phyloP scores from a whole-genome alignment of 1,284 basidiomycete species.

The Ustilago cynodontis region DNA sequence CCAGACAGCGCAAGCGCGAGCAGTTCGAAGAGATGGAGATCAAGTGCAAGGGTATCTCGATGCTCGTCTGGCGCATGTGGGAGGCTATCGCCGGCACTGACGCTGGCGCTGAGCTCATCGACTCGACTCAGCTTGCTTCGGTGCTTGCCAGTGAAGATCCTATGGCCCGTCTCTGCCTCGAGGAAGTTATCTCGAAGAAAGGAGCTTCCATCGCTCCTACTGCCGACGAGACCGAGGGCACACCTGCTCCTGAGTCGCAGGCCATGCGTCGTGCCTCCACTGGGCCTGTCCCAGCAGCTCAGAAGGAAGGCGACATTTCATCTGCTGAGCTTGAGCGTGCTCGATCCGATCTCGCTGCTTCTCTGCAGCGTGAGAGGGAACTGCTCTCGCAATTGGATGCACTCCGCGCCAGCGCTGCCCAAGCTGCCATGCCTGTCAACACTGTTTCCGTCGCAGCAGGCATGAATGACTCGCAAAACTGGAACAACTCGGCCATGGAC shows the following conservation, averaged over 20 bases:
- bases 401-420: slow-evolving; percentile 22
- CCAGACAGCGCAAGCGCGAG: slow-evolving; percentile 87
- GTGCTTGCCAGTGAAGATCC: slow-evolving; percentile 51
- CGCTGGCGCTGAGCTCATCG: slow-evolving; percentile 33
- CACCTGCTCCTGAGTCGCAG: slow-evolving; percentile 30
- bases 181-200: slow-evolving; percentile 55
- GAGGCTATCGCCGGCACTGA: slow-evolving; percentile 55
- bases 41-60: slow-evolving; percentile 73
- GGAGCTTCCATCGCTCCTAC: slow-evolving; percentile 61
- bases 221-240: slow-evolving; percentile 43
- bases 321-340: slow-evolving; percentile 45
- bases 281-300: neutral
- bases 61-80: slow-evolving; percentile 65
- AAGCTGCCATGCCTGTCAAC: slow-evolving; percentile 17
- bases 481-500: slow-evolving; percentile 9
- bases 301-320: slow-evolving; percentile 2
- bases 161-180: slow-evolving; percentile 49
- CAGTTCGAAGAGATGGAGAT: slow-evolving; percentile 90
- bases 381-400: slow-evolving; percentile 33
- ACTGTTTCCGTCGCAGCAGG: slow-evolving; percentile 11
- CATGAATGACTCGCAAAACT: slow-evolving; percentile 12
- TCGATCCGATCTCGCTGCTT: slow-evolving; percentile 38
- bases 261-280: slow-evolving; percentile 2
- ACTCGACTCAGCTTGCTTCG: slow-evolving; percentile 34
- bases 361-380: slow-evolving; percentile 28